These are phyloP conservation scores for Ophiostoma perfectum DNA, from an alignment of 2,329 filamentous ascomycete species.

Conservation along the genomic window DNA sequence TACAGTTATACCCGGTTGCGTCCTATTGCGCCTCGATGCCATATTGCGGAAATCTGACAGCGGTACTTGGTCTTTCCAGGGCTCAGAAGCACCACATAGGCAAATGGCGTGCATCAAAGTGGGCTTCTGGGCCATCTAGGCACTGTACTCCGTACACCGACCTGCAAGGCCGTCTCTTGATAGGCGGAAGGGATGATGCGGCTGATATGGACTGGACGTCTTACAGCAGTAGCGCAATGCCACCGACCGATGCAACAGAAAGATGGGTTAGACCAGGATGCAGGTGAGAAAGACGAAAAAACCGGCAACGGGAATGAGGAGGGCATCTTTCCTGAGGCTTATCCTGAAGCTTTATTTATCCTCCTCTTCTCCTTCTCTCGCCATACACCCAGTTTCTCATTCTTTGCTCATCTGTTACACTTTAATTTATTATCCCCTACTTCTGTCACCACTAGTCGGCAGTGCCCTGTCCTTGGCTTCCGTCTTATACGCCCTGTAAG, in stretches of 20 bases:
- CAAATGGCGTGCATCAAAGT: no score
- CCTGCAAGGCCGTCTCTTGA: not conserved
- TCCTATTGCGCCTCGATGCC: no score
- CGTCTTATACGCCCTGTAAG: no score
- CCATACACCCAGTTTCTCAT: not conserved
- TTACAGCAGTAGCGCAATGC: not conserved
- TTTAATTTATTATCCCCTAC: not conserved
- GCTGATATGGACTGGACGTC: not conserved
- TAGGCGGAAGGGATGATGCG: not conserved
- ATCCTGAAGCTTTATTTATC: not conserved
- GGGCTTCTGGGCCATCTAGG: no score
- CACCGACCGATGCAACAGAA: not conserved
- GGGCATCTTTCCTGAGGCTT: not conserved
- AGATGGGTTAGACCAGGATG: not conserved
- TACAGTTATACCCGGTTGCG: no score
- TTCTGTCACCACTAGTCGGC: no score
- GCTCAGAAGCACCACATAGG: no score
- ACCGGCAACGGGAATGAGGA: not conserved
- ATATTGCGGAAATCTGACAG: no score
- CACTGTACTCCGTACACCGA: no score
- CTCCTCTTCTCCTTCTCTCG: slow-evolving; percentile 1
- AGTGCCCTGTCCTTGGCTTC: no score
- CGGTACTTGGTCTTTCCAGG: no score
- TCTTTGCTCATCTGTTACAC: not conserved
- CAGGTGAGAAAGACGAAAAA: not conserved